Percentiles rank a stretch among this genome's conserved stretches.
Conservation (phyloP, 116 monocot species). For the Papilionanthe hybrid region DNA sequence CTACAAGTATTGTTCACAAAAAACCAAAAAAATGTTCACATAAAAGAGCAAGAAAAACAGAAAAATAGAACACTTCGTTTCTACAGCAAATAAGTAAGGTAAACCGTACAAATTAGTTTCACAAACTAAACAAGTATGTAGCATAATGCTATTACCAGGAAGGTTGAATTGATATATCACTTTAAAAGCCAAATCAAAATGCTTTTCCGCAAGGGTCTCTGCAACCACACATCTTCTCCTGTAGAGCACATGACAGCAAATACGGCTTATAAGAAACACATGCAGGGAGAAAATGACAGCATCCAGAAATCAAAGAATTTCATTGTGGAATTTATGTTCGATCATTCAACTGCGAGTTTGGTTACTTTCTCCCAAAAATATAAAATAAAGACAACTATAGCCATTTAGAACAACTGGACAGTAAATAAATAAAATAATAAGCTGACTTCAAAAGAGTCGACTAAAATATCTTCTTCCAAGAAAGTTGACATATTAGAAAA, state of each 20-base stretch:
- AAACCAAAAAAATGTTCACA: not conserved
- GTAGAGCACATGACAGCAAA: conserved; percentile 10
- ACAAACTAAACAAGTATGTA: not conserved
- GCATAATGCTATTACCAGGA: conserved; percentile 49
- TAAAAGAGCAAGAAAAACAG: too few species aligned
- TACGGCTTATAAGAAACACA: conserved; percentile 5
- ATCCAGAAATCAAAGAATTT: not conserved
- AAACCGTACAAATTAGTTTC: conserved; percentile 5
- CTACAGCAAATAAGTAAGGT: not conserved
- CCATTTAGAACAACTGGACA: not conserved
- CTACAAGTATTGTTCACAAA: conserved; percentile 31
- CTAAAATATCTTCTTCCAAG: too few species aligned
- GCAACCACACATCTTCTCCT: conserved; percentile 83
- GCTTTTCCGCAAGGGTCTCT: conserved; percentile 90
- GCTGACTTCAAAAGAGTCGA: too few species aligned
- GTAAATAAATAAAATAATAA: not conserved
- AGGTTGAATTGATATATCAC: conserved; percentile 82
- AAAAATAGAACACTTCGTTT: too few species aligned
- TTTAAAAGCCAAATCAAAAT: conserved; percentile 81
- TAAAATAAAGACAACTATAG: not conserved
- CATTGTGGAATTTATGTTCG: not conserved
- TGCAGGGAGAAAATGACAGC: not conserved
- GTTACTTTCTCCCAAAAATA: not conserved
- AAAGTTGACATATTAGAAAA: too few species aligned
- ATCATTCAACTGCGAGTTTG: not conserved